A percentile compares a stretch with the other conserved stretches of the same genome.
Evolutionary conservation across 2,329 filamentous ascomycete species (phyloP).

Genomic region (Tolypocladium album): DNA sequence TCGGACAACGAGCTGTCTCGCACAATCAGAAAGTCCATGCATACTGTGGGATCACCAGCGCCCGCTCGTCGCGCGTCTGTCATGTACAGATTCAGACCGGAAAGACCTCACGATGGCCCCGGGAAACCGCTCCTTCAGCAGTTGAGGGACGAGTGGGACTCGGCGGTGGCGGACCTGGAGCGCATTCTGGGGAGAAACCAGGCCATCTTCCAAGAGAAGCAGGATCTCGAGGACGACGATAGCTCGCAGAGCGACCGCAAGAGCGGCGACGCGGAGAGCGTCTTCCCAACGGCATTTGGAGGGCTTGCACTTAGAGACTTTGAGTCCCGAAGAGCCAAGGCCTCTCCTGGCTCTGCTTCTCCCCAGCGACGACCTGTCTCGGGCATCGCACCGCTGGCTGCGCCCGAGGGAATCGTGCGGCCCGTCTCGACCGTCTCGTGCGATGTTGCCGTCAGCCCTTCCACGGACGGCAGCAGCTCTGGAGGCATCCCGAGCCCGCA

Average conservation of each 20-base stretch:
- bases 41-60: slow-evolving; percentile 14
- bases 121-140: slow-evolving; percentile 24
- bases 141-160: slow-evolving; percentile 28
- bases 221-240: slow-evolving; percentile 3
- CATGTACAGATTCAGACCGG: slow-evolving; percentile 21
- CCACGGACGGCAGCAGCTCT: slow-evolving; percentile 22
- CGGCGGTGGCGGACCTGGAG: slow-evolving; percentile 19
- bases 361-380: not conserved
- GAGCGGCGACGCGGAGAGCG: slow-evolving; percentile 12
- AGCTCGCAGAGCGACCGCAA: slow-evolving; percentile 8
- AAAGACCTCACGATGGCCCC: slow-evolving; percentile 15
- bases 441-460: slow-evolving; percentile 24
- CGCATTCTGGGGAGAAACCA: slow-evolving; percentile 25
- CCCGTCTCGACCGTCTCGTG: slow-evolving; percentile 15
- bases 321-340: slow-evolving; percentile 14
- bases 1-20: slow-evolving; percentile 23
- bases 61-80: slow-evolving; percentile 21
- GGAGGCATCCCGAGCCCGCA: slow-evolving; percentile 23
- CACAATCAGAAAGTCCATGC: slow-evolving; percentile 22
- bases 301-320: slow-evolving; percentile 22
- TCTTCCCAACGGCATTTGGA: slow-evolving; percentile 22
- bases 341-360: slow-evolving; percentile 5
- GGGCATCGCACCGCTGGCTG: not conserved
- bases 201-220: slow-evolving; percentile 13
- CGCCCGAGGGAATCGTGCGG: not conserved